These are phyloP conservation scores for Lasiosphaeria miniovina DNA, from an alignment of 495 filamentous ascomycete genomes.

Conservation along the genomic window DNA sequence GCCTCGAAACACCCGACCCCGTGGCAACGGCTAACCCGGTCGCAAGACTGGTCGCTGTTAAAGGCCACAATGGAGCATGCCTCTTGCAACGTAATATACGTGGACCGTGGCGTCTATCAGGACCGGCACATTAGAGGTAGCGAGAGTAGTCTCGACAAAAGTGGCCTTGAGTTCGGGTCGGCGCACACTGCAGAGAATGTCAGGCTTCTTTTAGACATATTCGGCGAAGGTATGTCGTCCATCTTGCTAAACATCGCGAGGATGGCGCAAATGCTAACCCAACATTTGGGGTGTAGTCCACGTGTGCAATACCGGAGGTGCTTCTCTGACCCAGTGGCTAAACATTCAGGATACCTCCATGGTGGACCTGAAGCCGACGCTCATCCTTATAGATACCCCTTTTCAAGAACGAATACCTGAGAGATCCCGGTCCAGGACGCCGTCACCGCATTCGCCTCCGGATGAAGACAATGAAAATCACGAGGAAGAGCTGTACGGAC, in stretches of 20 bases:
- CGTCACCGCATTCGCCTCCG: conserved; percentile 43
- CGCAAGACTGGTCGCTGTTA: conserved; percentile 48
- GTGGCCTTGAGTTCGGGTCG: conserved; percentile 25
- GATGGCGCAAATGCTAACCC: conserved; percentile 24
- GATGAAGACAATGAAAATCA: conserved; percentile 34
- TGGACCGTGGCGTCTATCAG: conserved; percentile 67
- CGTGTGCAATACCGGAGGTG: conserved; percentile 64
- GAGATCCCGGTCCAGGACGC: conserved; percentile 28
- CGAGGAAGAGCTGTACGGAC: conserved; percentile 60
- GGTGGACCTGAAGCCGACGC: conserved; percentile 63
- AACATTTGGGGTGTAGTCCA: conserved; percentile 54
- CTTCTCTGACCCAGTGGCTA: conserved; percentile 66
- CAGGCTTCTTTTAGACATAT: conserved; percentile 45
- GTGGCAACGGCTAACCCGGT: conserved; percentile 47
- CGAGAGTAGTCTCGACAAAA: conserved; percentile 6
- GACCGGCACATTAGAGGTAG: conserved; percentile 42
- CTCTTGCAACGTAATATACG: conserved; percentile 77
- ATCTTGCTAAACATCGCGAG: background rate
- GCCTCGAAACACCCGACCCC: conserved; percentile 10
- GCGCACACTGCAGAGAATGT: conserved; percentile 45
- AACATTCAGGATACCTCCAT: conserved; percentile 63
- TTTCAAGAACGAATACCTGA: conserved; percentile 47
- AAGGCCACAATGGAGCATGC: conserved; percentile 60
- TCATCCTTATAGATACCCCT: conserved; percentile 74
- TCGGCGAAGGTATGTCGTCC: conserved; percentile 44